Evolutionary conservation across 768 basidiomycete genomes (phyloP).

Genomic region (Pluteus cervinus): DNA sequence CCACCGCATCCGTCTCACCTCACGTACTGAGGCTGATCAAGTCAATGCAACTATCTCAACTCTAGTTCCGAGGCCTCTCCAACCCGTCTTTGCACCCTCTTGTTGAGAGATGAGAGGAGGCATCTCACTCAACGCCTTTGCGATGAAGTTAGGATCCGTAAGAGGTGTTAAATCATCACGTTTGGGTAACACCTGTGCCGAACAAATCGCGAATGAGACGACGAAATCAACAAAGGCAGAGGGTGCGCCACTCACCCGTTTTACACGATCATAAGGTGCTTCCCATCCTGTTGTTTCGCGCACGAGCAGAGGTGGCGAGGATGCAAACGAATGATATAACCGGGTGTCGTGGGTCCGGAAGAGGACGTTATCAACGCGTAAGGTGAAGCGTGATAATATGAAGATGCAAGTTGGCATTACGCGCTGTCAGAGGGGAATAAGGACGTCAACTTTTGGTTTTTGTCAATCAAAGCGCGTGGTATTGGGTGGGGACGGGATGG

Average conservation of each 20-base stretch:
- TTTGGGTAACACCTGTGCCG: constrained; percentile 53
- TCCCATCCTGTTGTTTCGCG: constrained; percentile 89
- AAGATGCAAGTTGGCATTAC: constrained; percentile 97
- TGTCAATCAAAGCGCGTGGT: not conserved
- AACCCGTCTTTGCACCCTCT: constrained; percentile 68
- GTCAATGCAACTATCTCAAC: constrained; percentile 45
- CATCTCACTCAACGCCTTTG: constrained; percentile 60
- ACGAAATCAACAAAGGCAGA: constrained; percentile 1
- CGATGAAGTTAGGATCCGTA: constrained; percentile 82
- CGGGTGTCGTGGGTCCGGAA: constrained; percentile 89
- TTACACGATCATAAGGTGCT: constrained; percentile 78
- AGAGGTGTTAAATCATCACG: constrained; percentile 83
- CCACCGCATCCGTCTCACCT: constrained; percentile 1
- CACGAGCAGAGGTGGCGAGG: constrained; percentile 55
- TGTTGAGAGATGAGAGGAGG: constrained; percentile 51
- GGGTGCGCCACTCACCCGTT: constrained; percentile 43
- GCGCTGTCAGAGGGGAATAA: constrained; percentile 44
- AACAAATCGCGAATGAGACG: constrained; percentile 2
- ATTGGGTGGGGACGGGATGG: no score
- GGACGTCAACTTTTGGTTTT: not conserved
- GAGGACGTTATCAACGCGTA: constrained; percentile 92
- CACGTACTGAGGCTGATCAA: constrained; percentile 6
- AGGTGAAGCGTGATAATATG: constrained; percentile 83
- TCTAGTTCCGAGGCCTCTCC: constrained; percentile 74
- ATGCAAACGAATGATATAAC: constrained; percentile 78